A percentile compares a stretch with the other conserved stretches of the same genome.
Evolutionary conservation across 176 grass and related monocot species (phyloP).

Genomic region (Hordeum marinum): DNA sequence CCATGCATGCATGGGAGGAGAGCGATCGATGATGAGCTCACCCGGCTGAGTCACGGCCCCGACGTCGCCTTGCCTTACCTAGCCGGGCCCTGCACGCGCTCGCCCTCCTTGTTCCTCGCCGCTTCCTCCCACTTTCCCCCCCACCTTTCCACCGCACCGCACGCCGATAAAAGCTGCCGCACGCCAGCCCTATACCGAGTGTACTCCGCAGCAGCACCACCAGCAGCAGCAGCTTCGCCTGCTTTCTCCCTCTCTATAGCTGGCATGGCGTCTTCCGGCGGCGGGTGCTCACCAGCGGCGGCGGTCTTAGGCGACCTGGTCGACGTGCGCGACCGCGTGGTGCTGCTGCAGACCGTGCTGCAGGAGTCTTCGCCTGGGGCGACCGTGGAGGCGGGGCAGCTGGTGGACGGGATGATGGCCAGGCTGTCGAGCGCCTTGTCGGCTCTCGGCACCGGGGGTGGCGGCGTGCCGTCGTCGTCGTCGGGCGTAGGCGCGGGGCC

Average conservation of each 20-base stretch:
- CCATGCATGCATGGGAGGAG: not conserved
- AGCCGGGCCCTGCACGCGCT: not conserved
- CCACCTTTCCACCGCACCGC: constrained; percentile 8
- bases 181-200: not conserved
- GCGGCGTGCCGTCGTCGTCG: not conserved
- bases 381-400: not conserved
- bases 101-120: constrained; percentile 13
- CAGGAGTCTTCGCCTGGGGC: not conserved
- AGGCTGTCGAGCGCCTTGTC: constrained; percentile 31
- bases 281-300: not conserved
- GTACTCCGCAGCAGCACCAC: not conserved
- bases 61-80: not conserved
- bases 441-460: not conserved
- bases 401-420: constrained; percentile 36
- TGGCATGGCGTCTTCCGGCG: not conserved
- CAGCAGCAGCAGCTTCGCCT: not conserved
- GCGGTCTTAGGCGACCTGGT: constrained; percentile 15
- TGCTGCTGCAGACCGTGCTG: constrained; percentile 33
- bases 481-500: not conserved
- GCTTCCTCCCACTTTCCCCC: constrained; percentile 33
- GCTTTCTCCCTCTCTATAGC: not conserved
- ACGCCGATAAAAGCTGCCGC: constrained; percentile 38
- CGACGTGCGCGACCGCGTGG: not conserved
- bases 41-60: not conserved
- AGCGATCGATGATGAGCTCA: constrained; percentile 24